Conservation (phyloP, 2,329 filamentous ascomycete genomes). For the Daldinia eschscholtzii region DNA sequence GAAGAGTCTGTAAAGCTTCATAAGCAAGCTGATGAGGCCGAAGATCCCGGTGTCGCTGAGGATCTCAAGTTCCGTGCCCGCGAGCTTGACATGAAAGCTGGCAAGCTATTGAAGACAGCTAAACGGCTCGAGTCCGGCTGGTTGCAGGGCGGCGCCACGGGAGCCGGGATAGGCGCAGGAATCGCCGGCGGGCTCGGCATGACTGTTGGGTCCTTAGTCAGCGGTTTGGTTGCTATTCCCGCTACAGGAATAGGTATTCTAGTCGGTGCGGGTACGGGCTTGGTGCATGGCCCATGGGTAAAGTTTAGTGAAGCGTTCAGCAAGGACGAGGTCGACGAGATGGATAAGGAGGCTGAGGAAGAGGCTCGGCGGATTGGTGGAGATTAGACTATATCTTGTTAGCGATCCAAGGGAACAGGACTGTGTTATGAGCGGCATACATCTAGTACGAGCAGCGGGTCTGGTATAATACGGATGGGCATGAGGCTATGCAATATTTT, state of each 20-base stretch:
- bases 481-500: conserved; percentile 2
- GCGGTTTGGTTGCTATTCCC: conserved; percentile 51
- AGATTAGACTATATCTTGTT: conserved; percentile 11
- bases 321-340: conserved; percentile 50
- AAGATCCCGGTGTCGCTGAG: conserved; percentile 47
- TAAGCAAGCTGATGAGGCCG: conserved; percentile 47
- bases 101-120: conserved; percentile 51
- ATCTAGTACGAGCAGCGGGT: not conserved
- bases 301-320: conserved; percentile 51
- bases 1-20: conserved; percentile 49
- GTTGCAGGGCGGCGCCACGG: conserved; percentile 52
- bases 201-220: conserved; percentile 50
- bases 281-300: conserved; percentile 53
- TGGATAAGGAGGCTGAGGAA: conserved; percentile 49
- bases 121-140: conserved; percentile 52
- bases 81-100: conserved; percentile 50
- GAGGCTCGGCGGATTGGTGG: conserved; percentile 45
- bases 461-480: not conserved
- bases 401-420: not conserved
- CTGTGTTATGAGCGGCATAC: not conserved
- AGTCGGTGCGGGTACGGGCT: conserved; percentile 51
- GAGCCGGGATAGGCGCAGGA: conserved; percentile 53
- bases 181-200: conserved; percentile 51
- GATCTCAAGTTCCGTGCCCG: conserved; percentile 48
- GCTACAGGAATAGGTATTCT: conserved; percentile 52